phyloP scores from a whole-genome alignment of 192 early-diverging fungal genomes.

The Ambispora gerdemannii region DNA sequence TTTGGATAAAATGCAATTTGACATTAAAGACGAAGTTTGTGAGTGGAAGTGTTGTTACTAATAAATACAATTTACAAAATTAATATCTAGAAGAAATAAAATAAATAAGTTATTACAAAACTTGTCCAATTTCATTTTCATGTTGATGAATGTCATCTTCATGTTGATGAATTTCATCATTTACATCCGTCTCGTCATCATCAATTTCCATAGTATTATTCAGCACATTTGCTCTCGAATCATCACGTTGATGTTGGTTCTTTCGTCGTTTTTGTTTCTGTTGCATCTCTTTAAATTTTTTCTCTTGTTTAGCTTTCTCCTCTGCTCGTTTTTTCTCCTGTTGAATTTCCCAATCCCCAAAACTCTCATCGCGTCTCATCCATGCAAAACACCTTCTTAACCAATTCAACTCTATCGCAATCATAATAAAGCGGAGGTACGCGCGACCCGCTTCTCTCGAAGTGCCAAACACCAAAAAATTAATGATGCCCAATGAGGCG shows the following conservation, averaged over 20 bases:
- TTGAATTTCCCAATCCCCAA: slow-evolving; percentile 26
- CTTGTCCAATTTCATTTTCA: no score
- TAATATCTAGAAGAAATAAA: no score
- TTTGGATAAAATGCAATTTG: no score
- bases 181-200: neutral
- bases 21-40: no score
- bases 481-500: slow-evolving; percentile 21
- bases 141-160: no score
- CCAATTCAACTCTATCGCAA: neutral
- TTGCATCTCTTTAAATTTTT: neutral
- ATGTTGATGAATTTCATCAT: no score
- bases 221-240: neutral
- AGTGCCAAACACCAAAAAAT: slow-evolving; percentile 20
- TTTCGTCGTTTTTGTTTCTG: neutral
- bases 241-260: neutral
- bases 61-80: no score
- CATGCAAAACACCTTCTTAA: neutral
- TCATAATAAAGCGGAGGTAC: neutral
- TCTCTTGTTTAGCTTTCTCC: neutral
- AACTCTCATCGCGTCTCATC: slow-evolving; percentile 7
- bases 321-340: neutral
- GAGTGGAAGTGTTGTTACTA: no score
- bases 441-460: slow-evolving; percentile 12
- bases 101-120: no score
- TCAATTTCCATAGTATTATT: neutral